Evolutionary conservation across 1,139 yeast species (phyloP).

Genomic region (Zygosaccharomyces sapae): DNA sequence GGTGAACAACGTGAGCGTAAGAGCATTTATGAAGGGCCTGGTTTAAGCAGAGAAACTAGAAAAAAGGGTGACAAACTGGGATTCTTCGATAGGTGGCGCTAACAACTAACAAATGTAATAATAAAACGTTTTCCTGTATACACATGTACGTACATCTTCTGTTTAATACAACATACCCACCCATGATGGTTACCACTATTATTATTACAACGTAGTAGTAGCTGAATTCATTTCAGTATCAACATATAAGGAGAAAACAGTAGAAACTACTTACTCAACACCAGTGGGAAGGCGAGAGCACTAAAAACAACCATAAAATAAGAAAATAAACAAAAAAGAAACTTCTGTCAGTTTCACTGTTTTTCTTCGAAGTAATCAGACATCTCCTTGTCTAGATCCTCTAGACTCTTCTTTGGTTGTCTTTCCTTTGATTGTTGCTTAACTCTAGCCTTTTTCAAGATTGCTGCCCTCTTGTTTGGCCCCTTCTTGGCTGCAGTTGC

Average conservation of each 20-base stretch:
- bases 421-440: slow-evolving; percentile 40
- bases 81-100: slow-evolving; percentile 32
- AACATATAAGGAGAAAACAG: slow-evolving; percentile 3
- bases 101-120: slow-evolving; percentile 7
- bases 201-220: background rate
- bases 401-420: slow-evolving; percentile 71
- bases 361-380: slow-evolving; percentile 61
- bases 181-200: background rate
- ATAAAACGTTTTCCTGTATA: slow-evolving; percentile 2
- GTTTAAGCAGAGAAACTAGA: slow-evolving; percentile 49
- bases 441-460: slow-evolving; percentile 37
- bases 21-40: slow-evolving; percentile 64
- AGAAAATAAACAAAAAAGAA: background rate
- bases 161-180: background rate
- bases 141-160: background rate
- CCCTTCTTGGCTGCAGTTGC: slow-evolving; percentile 30
- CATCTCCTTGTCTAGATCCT: slow-evolving; percentile 91
- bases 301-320: background rate
- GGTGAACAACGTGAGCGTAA: slow-evolving; percentile 40
- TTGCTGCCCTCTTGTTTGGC: slow-evolving; percentile 38
- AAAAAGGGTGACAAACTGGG: slow-evolving; percentile 39
- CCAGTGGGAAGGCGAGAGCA: background rate
- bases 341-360: slow-evolving; percentile 2
- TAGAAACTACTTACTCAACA: slow-evolving; percentile 6
- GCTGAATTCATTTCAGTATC: background rate